Percentiles rank a stretch among this genome's conserved stretches.
Conservation (phyloP, 2,329 filamentous ascomycete genomes). For the Colletotrichum gloeosporioides region DNA sequence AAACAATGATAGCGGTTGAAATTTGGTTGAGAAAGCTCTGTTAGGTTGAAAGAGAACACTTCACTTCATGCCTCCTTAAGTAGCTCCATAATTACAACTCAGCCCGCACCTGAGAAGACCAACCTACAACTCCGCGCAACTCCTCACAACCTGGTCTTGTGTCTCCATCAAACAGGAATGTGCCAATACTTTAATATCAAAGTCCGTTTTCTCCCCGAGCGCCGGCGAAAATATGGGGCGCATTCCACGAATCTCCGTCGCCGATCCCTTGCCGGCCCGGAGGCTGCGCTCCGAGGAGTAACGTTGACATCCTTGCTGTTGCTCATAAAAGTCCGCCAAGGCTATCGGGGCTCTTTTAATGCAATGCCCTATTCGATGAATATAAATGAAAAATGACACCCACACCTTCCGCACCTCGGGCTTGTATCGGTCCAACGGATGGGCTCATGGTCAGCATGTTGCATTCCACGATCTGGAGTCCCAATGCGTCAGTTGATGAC, state of each 20-base stretch:
- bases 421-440: neutral
- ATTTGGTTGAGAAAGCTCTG: neutral
- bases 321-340: neutral
- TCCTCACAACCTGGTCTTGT: neutral
- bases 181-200: neutral
- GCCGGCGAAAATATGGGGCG: neutral
- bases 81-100: neutral
- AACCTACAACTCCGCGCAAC: neutral
- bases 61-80: neutral
- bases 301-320: neutral
- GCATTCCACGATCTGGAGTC: neutral
- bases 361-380: neutral
- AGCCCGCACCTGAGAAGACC: neutral
- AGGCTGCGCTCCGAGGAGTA: neutral
- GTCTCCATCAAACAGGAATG: neutral
- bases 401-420: neutral
- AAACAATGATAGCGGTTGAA: neutral
- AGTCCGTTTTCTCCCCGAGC: neutral
- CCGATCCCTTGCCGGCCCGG: neutral
- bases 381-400: neutral
- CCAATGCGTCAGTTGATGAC: neutral
- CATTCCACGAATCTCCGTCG: conserved; percentile 4
- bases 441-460: neutral
- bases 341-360: neutral
- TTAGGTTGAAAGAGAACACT: neutral